Conservation (phyloP, 495 filamentous ascomycete genomes). For the Aspergillus ellipticus region DNA sequence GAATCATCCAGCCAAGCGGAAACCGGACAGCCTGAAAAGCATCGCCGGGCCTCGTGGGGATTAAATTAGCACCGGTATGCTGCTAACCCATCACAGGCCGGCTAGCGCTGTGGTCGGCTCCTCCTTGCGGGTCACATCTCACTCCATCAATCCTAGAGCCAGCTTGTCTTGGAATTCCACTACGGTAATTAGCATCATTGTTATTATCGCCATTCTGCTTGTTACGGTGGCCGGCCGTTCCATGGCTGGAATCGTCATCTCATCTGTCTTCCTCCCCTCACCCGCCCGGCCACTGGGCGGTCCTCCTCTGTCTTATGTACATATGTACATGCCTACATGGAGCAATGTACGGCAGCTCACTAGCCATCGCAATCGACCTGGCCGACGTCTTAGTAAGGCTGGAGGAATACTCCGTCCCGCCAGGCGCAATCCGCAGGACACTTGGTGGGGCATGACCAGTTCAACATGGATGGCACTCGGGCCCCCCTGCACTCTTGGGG, state of each 20-base stretch:
- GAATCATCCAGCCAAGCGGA: neutral
- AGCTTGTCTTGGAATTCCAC: neutral
- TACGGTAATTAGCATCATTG: neutral
- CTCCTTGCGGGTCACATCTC: slow-evolving; percentile 7
- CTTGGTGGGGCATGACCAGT: slow-evolving; percentile 12
- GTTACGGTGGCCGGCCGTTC: neutral
- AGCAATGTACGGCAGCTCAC: neutral
- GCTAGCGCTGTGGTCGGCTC: neutral
- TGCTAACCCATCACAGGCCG: neutral
- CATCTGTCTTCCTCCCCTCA: no score
- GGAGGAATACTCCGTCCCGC: neutral
- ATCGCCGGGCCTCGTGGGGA: slow-evolving; percentile 6
- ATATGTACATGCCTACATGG: neutral
- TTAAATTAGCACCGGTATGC: slow-evolving; percentile 7
- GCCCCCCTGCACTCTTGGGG: slow-evolving; percentile 7
- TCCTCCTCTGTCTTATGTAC: no score
- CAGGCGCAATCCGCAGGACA: neutral
- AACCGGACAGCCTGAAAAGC: neutral
- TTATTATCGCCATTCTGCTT: neutral
- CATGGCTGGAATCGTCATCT: neutral
- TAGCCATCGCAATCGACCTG: neutral
- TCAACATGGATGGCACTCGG: slow-evolving; percentile 16
- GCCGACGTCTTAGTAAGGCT: neutral
- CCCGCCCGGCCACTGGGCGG: no score
- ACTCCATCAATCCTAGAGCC: neutral